Evolutionary conservation across 1,284 basidiomycete species (phyloP).

Genomic region (Erythrobasidium hasegawianum): DNA sequence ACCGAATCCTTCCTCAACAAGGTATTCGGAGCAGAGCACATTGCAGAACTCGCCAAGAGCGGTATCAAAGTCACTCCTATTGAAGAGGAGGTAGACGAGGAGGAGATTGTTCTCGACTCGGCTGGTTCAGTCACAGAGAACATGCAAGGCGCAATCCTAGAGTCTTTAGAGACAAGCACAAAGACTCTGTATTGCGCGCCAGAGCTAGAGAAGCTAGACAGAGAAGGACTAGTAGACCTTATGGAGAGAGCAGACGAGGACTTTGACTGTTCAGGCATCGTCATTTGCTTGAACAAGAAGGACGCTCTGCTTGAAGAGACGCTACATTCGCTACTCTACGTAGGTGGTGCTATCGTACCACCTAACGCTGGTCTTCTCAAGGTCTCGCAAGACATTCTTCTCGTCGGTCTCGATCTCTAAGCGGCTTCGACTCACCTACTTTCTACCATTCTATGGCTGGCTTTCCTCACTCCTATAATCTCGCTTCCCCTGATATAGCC

Average conservation of each 20-base stretch:
- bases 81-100: background rate
- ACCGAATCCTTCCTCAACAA: slow-evolving; percentile 14
- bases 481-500: background rate
- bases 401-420: slow-evolving; percentile 38
- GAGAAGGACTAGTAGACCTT: slow-evolving; percentile 31
- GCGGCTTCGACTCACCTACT: background rate
- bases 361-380: slow-evolving; percentile 22
- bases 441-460: background rate
- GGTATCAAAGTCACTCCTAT: slow-evolving; percentile 24
- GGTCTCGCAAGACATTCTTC: slow-evolving; percentile 24
- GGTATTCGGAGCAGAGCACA: slow-evolving; percentile 23
- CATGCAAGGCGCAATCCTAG: background rate
- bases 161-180: slow-evolving; percentile 5
- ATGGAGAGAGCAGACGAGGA: slow-evolving; percentile 37
- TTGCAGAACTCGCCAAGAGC: slow-evolving; percentile 16
- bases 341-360: slow-evolving; percentile 35
- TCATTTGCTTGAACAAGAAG: slow-evolving; percentile 34
- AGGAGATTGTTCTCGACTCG: slow-evolving; percentile 1
- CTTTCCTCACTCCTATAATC: background rate
- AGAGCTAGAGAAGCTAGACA: slow-evolving; percentile 28
- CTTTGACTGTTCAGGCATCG: slow-evolving; percentile 30
- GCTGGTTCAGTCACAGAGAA: background rate
- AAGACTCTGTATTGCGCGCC: slow-evolving; percentile 25
- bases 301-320: slow-evolving; percentile 17
- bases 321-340: slow-evolving; percentile 35